phyloP scores from a whole-genome alignment of 768 basidiomycete species.

The Russula brevipes region DNA sequence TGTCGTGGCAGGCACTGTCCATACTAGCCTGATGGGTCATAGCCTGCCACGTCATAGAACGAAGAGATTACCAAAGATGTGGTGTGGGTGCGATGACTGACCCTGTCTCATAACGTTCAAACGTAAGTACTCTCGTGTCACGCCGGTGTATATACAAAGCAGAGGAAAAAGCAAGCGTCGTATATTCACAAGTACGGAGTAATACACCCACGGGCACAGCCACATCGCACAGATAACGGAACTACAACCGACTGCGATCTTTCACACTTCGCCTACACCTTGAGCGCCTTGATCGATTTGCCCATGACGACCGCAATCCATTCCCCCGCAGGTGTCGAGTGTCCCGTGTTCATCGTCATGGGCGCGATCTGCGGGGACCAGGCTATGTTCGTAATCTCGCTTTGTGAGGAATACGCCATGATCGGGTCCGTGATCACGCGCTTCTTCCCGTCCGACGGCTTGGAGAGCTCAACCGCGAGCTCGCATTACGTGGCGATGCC shows the following conservation, averaged over 20 bases:
- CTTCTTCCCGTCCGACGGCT: constrained; percentile 72
- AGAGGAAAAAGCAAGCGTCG: neutral
- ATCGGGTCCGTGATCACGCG: constrained; percentile 67
- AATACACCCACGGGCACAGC: neutral
- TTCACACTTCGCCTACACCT: constrained; percentile 47
- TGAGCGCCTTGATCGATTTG: constrained; percentile 74
- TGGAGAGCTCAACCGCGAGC: constrained; percentile 72
- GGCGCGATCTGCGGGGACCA: constrained; percentile 86
- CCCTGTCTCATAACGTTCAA: too few species aligned
- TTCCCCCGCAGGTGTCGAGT: constrained; percentile 70
- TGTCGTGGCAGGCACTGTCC: too few species aligned
- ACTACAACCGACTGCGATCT: neutral
- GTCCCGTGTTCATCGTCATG: constrained; percentile 68
- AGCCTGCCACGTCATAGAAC: too few species aligned
- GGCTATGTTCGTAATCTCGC: constrained; percentile 77
- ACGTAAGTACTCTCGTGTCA: too few species aligned
- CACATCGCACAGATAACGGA: neutral
- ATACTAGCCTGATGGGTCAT: too few species aligned
- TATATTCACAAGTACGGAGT: neutral
- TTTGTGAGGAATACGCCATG: constrained; percentile 75
- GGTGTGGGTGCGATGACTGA: too few species aligned
- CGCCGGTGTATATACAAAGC: neutral
- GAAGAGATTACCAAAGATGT: too few species aligned
- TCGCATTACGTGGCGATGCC: constrained; percentile 62
- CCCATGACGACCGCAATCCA: constrained; percentile 85